phyloP scores from a whole-genome alignment of 345 rosid species.

The Gossypium rotundifolium region DNA sequence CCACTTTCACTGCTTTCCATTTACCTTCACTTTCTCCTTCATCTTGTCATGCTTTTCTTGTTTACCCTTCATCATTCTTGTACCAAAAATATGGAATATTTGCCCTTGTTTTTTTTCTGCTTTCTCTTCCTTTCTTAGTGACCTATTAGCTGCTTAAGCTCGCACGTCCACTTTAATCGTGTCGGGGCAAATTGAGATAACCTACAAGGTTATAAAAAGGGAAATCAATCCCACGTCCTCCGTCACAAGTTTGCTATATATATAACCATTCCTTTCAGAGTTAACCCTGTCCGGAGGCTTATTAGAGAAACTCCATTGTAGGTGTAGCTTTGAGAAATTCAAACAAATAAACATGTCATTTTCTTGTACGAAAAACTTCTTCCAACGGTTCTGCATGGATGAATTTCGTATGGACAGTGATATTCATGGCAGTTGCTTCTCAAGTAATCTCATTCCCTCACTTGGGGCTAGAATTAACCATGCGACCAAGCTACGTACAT shows the following conservation, averaged over 20 bases:
- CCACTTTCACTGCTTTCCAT: conserved; percentile 46
- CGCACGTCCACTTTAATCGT: conserved; percentile 22
- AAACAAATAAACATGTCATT: conserved; percentile 41
- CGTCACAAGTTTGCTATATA: conserved; percentile 38
- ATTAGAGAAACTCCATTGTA: conserved; percentile 14
- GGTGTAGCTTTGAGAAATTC: conserved; percentile 5
- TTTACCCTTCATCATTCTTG: conserved; percentile 30
- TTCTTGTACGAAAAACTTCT: conserved; percentile 54
- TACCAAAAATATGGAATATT: conserved; percentile 27
- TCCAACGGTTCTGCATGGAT: conserved; percentile 68
- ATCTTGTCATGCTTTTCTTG: conserved; percentile 15
- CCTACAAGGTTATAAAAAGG: conserved; percentile 29
- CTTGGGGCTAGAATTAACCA: conserved; percentile 90
- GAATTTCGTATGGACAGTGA: conserved; percentile 43
- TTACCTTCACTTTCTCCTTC: conserved; percentile 13
- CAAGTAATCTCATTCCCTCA: conserved; percentile 79
- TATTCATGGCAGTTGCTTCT: conserved; percentile 57
- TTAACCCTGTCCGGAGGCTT: conserved; percentile 19
- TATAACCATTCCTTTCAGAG: conserved; percentile 36
- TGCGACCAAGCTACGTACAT: conserved; percentile 61
- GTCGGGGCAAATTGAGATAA: conserved; percentile 27
- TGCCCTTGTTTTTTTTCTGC: conserved; percentile 21
- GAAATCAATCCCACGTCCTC: conserved; percentile 36
- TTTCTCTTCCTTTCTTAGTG: conserved; percentile 25
- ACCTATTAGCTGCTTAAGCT: conserved; percentile 35